Evolutionary conservation across 345 rosid genomes (phyloP).

Genomic region (Eucalyptus tenuipes): DNA sequence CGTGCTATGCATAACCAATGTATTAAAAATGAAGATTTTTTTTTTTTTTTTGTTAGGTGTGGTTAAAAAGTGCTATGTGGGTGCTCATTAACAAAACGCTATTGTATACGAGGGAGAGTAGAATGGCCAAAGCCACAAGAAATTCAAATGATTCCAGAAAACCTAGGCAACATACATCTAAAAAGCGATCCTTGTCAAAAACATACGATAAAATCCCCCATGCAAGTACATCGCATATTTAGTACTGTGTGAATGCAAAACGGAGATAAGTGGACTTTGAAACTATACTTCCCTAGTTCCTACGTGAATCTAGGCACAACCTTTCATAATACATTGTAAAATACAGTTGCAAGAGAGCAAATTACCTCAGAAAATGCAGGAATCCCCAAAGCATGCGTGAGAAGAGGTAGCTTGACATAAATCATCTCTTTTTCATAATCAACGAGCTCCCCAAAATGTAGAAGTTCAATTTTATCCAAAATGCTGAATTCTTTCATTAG

Average conservation of each 20-base stretch:
- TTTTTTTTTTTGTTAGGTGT: neutral
- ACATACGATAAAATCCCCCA: neutral
- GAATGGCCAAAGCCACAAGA: neutral
- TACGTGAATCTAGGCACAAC: neutral
- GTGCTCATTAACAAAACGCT: neutral
- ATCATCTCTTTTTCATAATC: conserved; percentile 38
- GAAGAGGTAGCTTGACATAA: conserved; percentile 29
- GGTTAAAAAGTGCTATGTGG: neutral
- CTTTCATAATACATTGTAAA: neutral
- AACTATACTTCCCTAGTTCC: neutral
- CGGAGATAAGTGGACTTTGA: neutral
- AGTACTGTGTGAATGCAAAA: neutral
- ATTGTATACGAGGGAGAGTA: neutral
- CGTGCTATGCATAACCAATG: neutral
- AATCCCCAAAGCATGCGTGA: conserved; percentile 58
- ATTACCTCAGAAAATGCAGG: conserved; percentile 74
- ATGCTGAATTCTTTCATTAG: conserved; percentile 47
- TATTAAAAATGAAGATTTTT: neutral
- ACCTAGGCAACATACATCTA: neutral
- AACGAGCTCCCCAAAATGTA: conserved; percentile 46
- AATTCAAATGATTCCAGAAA: neutral
- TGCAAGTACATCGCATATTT: neutral
- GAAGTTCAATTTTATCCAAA: conserved; percentile 41
- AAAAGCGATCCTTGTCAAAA: neutral
- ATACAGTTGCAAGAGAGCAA: neutral